Conservation (phyloP, 1,284 basidiomycete genomes). For the Fomitopsis schrenkii region DNA sequence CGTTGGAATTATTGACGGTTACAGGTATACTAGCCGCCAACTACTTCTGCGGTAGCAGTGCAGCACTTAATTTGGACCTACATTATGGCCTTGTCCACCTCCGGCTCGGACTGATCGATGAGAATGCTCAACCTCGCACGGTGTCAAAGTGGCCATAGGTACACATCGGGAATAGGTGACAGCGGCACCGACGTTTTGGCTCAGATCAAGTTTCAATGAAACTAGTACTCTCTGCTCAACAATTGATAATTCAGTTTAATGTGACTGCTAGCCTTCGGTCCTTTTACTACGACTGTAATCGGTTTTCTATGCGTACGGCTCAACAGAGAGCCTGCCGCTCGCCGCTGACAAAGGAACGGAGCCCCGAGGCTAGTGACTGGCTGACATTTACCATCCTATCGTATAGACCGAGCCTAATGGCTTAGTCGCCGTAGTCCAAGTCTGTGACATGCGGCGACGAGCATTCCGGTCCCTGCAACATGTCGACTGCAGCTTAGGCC, state of each 20-base stretch:
- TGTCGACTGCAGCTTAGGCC: background rate
- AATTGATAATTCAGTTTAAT: background rate
- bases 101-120: too few species aligned
- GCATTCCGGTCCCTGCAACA: background rate
- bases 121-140: too few species aligned
- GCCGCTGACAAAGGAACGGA: background rate
- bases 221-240: too few species aligned
- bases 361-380: background rate
- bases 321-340: background rate
- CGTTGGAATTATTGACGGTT: too few species aligned
- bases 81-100: too few species aligned
- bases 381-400: background rate
- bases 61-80: too few species aligned
- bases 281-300: background rate
- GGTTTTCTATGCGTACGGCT: background rate
- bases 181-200: too few species aligned
- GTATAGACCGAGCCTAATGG: background rate
- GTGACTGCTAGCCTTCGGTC: background rate
- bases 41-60: too few species aligned
- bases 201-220: too few species aligned
- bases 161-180: too few species aligned
- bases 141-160: too few species aligned
- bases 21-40: too few species aligned
- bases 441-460: background rate
- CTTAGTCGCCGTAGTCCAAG: background rate